phyloP scores from a whole-genome alignment of 257 asterid species.

The Echium plantagineum region DNA sequence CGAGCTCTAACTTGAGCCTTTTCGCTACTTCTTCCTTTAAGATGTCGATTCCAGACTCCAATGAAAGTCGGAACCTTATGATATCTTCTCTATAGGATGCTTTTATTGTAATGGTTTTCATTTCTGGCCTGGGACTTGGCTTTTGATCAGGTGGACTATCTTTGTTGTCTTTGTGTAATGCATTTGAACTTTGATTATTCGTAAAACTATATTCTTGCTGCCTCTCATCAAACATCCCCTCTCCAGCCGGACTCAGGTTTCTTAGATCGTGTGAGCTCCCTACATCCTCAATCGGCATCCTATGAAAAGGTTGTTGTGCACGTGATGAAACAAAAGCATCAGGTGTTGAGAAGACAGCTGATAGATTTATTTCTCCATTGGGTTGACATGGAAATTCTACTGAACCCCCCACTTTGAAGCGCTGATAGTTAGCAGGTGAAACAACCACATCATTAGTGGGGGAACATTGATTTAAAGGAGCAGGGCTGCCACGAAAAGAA shows the following conservation, averaged over 20 bases:
- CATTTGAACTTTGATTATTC: slow-evolving; percentile 18
- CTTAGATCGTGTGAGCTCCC: slow-evolving; percentile 78
- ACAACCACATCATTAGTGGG: slow-evolving; percentile 23
- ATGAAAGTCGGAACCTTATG: slow-evolving; percentile 18
- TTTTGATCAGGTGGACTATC: slow-evolving; percentile 25
- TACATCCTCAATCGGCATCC: slow-evolving; percentile 58
- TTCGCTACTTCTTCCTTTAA: slow-evolving; percentile 21
- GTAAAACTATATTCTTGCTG: slow-evolving; percentile 48
- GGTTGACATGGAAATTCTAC: slow-evolving; percentile 24
- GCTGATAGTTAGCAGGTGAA: slow-evolving; percentile 34
- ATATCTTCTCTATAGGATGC: slow-evolving; percentile 17
- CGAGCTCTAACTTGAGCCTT: slow-evolving; percentile 11
- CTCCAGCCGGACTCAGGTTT: slow-evolving; percentile 46
- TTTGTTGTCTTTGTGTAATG: slow-evolving; percentile 25
- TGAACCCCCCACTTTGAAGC: slow-evolving; percentile 20
- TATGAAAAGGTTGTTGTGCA: slow-evolving; percentile 38
- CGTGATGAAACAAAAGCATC: slow-evolving; percentile 21
- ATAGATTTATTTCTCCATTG: slow-evolving; percentile 27
- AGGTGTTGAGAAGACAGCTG: slow-evolving; percentile 29
- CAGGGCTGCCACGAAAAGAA: slow-evolving; percentile 65
- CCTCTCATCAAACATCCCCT: slow-evolving; percentile 38
- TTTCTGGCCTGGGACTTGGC: slow-evolving; percentile 38
- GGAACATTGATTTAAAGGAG: neutral
- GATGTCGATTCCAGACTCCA: slow-evolving; percentile 8
- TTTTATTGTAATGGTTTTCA: slow-evolving; percentile 46